A percentile compares a stretch with the other conserved stretches of the same genome.
These are phyloP conservation scores for Malassezia restricta DNA, from an alignment of 1,284 basidiomycete species.

Conservation along the genomic window DNA sequence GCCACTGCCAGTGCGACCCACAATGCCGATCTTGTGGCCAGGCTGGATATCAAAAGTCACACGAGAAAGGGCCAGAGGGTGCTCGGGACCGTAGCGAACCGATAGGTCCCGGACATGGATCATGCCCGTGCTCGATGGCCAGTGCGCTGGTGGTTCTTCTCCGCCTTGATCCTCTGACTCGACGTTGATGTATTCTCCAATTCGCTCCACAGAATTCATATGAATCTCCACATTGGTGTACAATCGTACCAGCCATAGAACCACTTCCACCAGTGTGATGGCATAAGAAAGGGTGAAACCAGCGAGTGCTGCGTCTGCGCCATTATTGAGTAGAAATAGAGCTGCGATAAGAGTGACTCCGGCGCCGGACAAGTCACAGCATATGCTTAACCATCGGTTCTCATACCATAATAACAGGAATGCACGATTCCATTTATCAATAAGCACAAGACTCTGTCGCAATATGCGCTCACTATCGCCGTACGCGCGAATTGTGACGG, in stretches of 20 bases:
- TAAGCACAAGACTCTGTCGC: conserved; percentile 46
- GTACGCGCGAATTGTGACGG: conserved; percentile 51
- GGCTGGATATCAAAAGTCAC: conserved; percentile 39
- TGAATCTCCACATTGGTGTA: conserved; percentile 45
- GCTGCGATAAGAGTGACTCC: conserved; percentile 40
- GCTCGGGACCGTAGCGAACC: conserved; percentile 43
- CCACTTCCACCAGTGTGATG: conserved; percentile 55
- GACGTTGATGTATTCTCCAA: conserved; percentile 41
- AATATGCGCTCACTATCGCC: conserved; percentile 50
- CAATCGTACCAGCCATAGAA: conserved; percentile 46
- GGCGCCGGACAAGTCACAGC: conserved; percentile 40
- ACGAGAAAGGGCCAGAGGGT: conserved; percentile 36
- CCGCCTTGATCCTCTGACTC: conserved; percentile 30
- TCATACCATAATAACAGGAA: conserved; percentile 20
- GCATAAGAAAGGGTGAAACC: conserved; percentile 39
- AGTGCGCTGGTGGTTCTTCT: conserved; percentile 41
- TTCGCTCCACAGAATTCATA: conserved; percentile 45
- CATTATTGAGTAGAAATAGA: conserved; percentile 51
- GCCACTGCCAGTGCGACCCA: conserved; percentile 62
- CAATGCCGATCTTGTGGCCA: conserved; percentile 44
- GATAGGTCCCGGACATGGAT: conserved; percentile 40
- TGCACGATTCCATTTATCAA: conserved; percentile 48
- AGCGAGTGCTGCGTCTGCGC: conserved; percentile 39
- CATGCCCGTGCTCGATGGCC: conserved; percentile 38
- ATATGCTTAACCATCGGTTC: conserved; percentile 36